Evolutionary conservation across 345 rosid genomes (phyloP).

Genomic region (Moringa oleifera): DNA sequence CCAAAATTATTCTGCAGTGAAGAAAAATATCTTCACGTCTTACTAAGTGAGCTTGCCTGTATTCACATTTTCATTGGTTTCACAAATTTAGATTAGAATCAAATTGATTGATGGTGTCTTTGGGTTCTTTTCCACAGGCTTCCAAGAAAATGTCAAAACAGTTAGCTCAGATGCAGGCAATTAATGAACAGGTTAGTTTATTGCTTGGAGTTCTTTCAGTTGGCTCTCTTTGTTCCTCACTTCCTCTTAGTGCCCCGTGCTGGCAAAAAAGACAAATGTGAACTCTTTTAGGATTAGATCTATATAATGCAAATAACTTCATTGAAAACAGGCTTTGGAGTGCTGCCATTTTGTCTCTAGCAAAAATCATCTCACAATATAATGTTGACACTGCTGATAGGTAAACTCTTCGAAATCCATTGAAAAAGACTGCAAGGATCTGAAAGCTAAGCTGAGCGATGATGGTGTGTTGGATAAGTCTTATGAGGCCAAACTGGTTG

Average conservation of each 20-base stretch:
- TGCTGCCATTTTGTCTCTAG: background rate
- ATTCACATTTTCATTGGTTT: background rate
- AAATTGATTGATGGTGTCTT: constrained; percentile 12
- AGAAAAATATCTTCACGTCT: no score
- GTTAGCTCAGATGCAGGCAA: constrained; percentile 58
- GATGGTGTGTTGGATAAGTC: constrained; percentile 60
- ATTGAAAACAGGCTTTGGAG: background rate
- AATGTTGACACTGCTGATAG: constrained; percentile 30
- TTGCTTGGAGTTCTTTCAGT: background rate
- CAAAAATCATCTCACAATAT: background rate
- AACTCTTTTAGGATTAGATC: background rate
- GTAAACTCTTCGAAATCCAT: constrained; percentile 70
- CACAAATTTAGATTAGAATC: background rate
- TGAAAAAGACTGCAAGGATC: constrained; percentile 67
- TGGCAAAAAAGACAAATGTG: background rate
- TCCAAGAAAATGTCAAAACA: constrained; percentile 74
- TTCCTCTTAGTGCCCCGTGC: background rate
- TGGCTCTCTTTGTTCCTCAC: background rate
- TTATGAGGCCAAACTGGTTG: constrained; percentile 68
- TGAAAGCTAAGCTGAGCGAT: constrained; percentile 61
- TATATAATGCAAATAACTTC: no score
- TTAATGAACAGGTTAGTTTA: constrained; percentile 63
- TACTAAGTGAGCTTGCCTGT: background rate
- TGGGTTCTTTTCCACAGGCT: constrained; percentile 44
- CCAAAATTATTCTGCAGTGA: no score